Evolutionary conservation across 2,329 filamentous ascomycete genomes (phyloP), one percentile per base, ranked within the genome.

Genomic region (Beauveria medogensis): DNA sequence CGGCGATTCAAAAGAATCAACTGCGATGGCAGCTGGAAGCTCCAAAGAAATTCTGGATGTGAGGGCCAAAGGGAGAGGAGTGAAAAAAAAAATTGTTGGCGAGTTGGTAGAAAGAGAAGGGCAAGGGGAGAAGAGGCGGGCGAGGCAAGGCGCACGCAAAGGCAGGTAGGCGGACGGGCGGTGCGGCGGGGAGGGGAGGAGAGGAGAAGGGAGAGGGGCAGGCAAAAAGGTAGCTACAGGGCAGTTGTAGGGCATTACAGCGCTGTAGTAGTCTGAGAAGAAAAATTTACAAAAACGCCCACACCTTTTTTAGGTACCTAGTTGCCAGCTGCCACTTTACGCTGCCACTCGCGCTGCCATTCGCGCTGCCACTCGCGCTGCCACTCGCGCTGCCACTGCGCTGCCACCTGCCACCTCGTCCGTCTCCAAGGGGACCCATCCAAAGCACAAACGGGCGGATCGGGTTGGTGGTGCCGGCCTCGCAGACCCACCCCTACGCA

Each of bases 401-500:
- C 47, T 22, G 28, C 30, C 50, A 37, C 28, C 28, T 53, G 50
- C 30, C 50, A 54, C 41, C 16, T 43, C 41, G n/a, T n/a, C 34
- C 34, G 34, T 37, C 34, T 14, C 30, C 34, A 37, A 37, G 34
- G 34, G 34, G 34, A 37, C 34, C 34, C 34, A 37, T 37, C 30
- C 34, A 37, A 37, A 37, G 34, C 34, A 10, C 6, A 28, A 20
- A 56, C 55, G 55, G 55, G 55, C 55, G 55, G 44, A 50, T 58
- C 55, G 55, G 55, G 46, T 58, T 58, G 46, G 46, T 50, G 55
- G 55, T 58, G 44, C 55, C 55, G 55, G 55, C 30, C 55, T 46
- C 41, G 46, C 22, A 51, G 55, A 43, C 55, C 55, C 55, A 58
- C 55, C 20, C 44, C 26, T 51, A 40, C 55, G 55, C 55, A 58